A percentile compares a stretch with the other conserved stretches of the same genome.
Conservation (phyloP, 768 basidiomycete genomes). For the Serendipita sp. region DNA sequence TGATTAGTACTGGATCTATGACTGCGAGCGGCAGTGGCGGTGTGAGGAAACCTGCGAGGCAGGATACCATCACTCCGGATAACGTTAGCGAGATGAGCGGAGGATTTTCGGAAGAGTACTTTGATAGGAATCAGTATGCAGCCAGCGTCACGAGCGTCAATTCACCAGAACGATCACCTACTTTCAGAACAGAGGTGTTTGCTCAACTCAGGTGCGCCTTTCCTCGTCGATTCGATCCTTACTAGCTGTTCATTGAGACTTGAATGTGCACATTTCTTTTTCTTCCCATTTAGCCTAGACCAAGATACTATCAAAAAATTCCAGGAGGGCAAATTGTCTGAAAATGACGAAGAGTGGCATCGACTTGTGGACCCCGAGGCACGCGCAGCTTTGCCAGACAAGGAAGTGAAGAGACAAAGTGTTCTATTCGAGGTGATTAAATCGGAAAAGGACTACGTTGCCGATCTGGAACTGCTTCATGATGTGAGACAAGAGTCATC, state of each 20-base stretch:
- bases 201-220: neutral
- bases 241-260: neutral
- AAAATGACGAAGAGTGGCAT: constrained; percentile 72
- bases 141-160: neutral
- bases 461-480: constrained; percentile 55
- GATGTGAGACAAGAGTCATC: constrained; percentile 29
- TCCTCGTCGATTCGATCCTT: neutral
- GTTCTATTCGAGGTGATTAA: constrained; percentile 82
- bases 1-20: too few species aligned
- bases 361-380: constrained; percentile 59
- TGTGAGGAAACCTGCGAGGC: neutral
- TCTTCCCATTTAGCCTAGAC: neutral
- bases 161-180: neutral
- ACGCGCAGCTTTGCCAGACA: constrained; percentile 48
- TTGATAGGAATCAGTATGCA: constrained; percentile 4
- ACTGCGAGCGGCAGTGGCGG: neutral
- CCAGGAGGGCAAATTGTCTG: constrained; percentile 46
- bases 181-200: neutral
- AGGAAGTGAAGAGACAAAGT: constrained; percentile 73
- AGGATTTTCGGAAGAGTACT: neutral
- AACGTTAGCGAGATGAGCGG: neutral
- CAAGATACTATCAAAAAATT: constrained; percentile 33
- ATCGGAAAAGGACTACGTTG: constrained; percentile 75
- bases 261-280: neutral
- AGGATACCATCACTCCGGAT: constrained; percentile 4